These are phyloP conservation scores for Huntiella decipiens DNA, from an alignment of 2,329 filamentous ascomycete genomes.

Conservation along the genomic window DNA sequence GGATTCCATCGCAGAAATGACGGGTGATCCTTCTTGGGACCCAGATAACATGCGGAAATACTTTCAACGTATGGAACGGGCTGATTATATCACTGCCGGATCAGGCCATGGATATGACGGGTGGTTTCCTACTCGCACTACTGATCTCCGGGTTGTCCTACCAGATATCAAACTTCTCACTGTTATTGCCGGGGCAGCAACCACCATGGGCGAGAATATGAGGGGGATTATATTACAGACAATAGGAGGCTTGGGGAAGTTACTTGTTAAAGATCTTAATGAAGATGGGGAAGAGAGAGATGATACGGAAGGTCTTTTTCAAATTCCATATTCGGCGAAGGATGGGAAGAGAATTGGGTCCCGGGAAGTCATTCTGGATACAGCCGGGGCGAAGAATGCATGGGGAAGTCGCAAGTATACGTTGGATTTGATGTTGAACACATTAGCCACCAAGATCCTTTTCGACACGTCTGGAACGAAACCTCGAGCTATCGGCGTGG, in stretches of 20 bases:
- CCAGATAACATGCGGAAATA: constrained; percentile 23
- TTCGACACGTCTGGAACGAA: constrained; percentile 17
- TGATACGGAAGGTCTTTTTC: constrained; percentile 25
- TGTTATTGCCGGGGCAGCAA: constrained; percentile 14
- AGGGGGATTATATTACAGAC: constrained; percentile 12
- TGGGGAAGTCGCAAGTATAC: constrained; percentile 17
- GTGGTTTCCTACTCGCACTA: constrained; percentile 16
- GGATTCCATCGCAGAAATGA: constrained; percentile 21
- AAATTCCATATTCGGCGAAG: constrained; percentile 37
- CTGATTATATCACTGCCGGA: constrained; percentile 22
- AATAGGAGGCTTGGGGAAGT: constrained; percentile 14
- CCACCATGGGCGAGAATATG: constrained; percentile 16
- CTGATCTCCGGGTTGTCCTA: constrained; percentile 13
- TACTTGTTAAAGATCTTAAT: constrained; percentile 16
- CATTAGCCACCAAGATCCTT: constrained; percentile 20
- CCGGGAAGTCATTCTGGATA: constrained; percentile 32
- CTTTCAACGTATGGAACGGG: constrained; percentile 24
- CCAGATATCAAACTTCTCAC: constrained; percentile 17
- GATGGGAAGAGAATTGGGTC: constrained; percentile 32
- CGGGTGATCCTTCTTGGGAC: constrained; percentile 25
- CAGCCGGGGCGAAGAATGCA: constrained; percentile 12
- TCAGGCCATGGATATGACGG: constrained; percentile 24
- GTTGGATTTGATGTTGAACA: constrained; percentile 12
- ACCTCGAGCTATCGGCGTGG: constrained; percentile 23
- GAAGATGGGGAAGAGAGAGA: constrained; percentile 14